These are phyloP conservation scores for Phytopythium delawarense DNA, from an alignment of 352 stramenopile species.

Conservation along the genomic window DNA sequence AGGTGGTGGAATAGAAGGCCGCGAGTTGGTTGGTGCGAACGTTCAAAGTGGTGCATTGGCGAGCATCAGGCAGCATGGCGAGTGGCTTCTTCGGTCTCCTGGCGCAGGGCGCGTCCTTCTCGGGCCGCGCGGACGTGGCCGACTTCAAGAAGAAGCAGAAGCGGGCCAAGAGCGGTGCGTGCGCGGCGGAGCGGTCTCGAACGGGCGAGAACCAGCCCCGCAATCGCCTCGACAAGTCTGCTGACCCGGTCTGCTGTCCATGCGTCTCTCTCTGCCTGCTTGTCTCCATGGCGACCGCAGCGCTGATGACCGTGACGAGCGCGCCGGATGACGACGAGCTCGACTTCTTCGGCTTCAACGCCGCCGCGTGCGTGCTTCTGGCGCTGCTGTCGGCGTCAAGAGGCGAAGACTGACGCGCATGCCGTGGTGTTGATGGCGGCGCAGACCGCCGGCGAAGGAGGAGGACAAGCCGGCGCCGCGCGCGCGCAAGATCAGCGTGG, in stretches of 20 bases:
- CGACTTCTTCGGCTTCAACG: slow-evolving; percentile 82
- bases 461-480: slow-evolving; percentile 31
- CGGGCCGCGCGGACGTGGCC: slow-evolving; percentile 46
- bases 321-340: slow-evolving; percentile 39
- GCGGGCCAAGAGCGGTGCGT: slow-evolving; percentile 17
- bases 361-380: slow-evolving; percentile 11
- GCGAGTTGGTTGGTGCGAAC: too few relatives aligned
- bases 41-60: too few relatives aligned
- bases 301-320: background rate
- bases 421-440: background rate
- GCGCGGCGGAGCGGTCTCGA: background rate
- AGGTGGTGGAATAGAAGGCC: too few relatives aligned
- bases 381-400: background rate
- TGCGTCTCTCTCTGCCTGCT: background rate
- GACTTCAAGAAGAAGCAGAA: slow-evolving; percentile 50
- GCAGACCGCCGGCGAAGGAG: slow-evolving; percentile 10
- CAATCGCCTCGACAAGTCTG: background rate
- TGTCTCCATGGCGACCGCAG: background rate
- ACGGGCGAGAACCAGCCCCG: background rate
- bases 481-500: slow-evolving; percentile 61
- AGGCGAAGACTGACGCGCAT: background rate
- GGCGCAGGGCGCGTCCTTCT: slow-evolving; percentile 66
- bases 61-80: slow-evolving; percentile 28
- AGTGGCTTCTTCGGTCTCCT: slow-evolving; percentile 72
- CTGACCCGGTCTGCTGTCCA: too few relatives aligned